These are phyloP conservation scores for Aspergillus sclerotioniger DNA, from an alignment of 495 filamentous ascomycete genomes.

Conservation along the genomic window DNA sequence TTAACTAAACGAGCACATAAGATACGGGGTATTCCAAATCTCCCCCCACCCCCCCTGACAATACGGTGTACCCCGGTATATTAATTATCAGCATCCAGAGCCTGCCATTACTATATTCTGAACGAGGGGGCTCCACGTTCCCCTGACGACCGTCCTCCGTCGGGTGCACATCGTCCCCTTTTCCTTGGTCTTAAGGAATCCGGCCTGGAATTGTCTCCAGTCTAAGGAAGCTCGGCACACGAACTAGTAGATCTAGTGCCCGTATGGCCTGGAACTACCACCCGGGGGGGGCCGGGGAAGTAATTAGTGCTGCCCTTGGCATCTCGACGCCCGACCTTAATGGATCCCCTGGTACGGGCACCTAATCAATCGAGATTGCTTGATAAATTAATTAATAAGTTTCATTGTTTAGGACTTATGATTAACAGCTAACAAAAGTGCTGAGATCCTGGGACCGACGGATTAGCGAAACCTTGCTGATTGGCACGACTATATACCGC, in stretches of 20 bases:
- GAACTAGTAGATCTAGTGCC: conserved; percentile 7
- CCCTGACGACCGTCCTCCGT: neutral
- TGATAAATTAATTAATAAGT: neutral
- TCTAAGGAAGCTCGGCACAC: neutral
- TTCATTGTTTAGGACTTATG: conserved; percentile 1
- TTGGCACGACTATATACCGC: conserved; percentile 1
- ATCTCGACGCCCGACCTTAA: no score
- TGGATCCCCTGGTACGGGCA: no score
- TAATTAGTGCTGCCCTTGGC: conserved; percentile 4
- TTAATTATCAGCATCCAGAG: neutral
- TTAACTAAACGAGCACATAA: conserved; percentile 1
- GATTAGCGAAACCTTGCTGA: conserved; percentile 2
- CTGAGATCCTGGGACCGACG: no score
- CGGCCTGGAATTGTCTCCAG: neutral
- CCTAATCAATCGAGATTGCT: conserved; percentile 2
- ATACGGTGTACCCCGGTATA: neutral
- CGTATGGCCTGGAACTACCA: conserved; percentile 1
- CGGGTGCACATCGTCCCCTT: neutral
- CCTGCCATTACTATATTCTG: neutral
- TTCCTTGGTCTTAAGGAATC: neutral
- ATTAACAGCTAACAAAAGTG: neutral
- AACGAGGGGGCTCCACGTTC: conserved; percentile 1
- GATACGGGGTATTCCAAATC: neutral
- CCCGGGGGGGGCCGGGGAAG: conserved; percentile 6
- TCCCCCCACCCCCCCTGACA: neutral